Evolutionary conservation across 2,329 filamentous ascomycete genomes (phyloP), one percentile per base, ranked within the genome.

Genomic region (Sporothrix inflata): DNA sequence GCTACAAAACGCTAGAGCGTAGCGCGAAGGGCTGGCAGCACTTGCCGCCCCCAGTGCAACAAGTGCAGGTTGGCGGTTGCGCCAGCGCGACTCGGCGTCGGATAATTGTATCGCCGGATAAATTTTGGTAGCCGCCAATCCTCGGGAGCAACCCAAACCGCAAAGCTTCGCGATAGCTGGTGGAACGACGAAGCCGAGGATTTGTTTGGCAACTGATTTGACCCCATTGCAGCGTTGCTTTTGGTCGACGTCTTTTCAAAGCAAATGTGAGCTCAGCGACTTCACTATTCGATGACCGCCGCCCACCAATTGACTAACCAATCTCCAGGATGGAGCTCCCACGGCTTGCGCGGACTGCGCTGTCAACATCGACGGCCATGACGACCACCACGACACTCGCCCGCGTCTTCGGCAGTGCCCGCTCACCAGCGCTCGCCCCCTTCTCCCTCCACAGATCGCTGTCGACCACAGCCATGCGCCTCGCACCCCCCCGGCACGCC

Each of bases 31-130:
- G 61, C 61, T 45, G 61, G 24, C 16, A 49, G 42, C n/a, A 5
- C 19, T 12, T 3, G 11, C 47, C n/a, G 38, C 12, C 34, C 12
- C 57, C 30, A n/a, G 3, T 63, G n/a, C 9, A 51, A 47, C 45
- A 21, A 21, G 16, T 49, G 5, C 4, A 49, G 47, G 16, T n/a
- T 2, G 47, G 19, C 47, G 19, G 19, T 1, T 4, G 49, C 16
- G 49, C 4, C 30, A 19, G 24, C 45, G 47, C 45, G 19, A 9
- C 47, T 49, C 61, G 61, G 70, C 47, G 51, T 6, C 74, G 74
- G 74, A 75, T 45, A 19, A 75, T 69, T 34, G n/a, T 69, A 63
- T 66, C 1, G 40, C 74, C 74, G 74, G 27, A 27, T 53, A 72
- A 67, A 61, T 71, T 71, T 60, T 53, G 63, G 45, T 53, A 40